phyloP scores from a whole-genome alignment of 177 flowering plant species.

The Tripterygium wilfordii region DNA sequence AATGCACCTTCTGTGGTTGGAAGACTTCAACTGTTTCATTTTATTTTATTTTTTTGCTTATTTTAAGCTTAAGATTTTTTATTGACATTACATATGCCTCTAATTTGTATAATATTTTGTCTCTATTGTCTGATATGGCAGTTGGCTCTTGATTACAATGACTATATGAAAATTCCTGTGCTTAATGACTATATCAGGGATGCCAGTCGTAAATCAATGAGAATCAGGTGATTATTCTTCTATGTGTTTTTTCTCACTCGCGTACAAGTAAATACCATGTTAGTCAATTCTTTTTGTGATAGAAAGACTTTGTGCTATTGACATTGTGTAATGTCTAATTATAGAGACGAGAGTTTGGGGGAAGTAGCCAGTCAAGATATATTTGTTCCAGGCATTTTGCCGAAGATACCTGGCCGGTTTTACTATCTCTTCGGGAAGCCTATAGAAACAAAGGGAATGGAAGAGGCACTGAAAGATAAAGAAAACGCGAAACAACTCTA shows the following conservation, averaged over 20 bases:
- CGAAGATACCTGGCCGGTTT: conserved; percentile 78
- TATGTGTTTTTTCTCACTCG: not conserved
- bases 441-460: conserved; percentile 50
- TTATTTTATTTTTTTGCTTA: too few relatives aligned
- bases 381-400: conserved; percentile 50
- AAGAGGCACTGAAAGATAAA: conserved; percentile 41
- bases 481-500: conserved; percentile 53
- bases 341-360: conserved; percentile 38
- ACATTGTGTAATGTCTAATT: conserved; percentile 1
- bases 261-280: not conserved
- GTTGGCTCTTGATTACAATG: conserved; percentile 64
- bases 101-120: too few relatives aligned
- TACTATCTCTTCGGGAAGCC: conserved; percentile 86
- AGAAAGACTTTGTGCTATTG: too few relatives aligned
- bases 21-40: too few relatives aligned
- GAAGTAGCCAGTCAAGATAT: conserved; percentile 49
- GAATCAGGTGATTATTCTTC: conserved; percentile 39
- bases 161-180: conserved; percentile 52
- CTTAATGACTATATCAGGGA: conserved; percentile 32
- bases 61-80: too few relatives aligned
- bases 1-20: too few relatives aligned
- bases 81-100: not conserved
- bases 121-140: too few relatives aligned
- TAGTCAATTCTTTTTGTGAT: not conserved
- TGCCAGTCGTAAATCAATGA: conserved; percentile 3